phyloP scores from a whole-genome alignment of 768 basidiomycete genomes.

The Tremella fuciformis region DNA sequence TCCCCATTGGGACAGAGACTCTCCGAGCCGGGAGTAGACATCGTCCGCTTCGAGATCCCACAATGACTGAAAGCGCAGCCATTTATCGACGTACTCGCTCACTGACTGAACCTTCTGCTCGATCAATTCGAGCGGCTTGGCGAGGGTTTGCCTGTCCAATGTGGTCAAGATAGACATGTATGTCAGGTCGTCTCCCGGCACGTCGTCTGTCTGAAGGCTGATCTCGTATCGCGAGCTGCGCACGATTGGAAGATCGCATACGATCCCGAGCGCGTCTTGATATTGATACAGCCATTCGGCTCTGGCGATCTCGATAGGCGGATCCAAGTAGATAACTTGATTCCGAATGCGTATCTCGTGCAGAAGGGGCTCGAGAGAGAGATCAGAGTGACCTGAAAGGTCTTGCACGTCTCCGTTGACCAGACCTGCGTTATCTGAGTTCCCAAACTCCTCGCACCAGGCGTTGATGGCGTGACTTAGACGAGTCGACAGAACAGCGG shows the following conservation, averaged over 20 bases:
- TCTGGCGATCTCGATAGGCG: constrained; percentile 91
- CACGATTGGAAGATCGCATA: constrained; percentile 80
- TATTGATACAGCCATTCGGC: constrained; percentile 83
- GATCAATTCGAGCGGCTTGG: constrained; percentile 78
- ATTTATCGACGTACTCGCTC: constrained; percentile 88
- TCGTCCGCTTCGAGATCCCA: constrained; percentile 98
- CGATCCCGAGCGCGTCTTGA: constrained; percentile 87
- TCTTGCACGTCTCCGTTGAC: constrained; percentile 48
- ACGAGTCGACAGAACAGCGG: constrained; percentile 71
- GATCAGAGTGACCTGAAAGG: neutral
- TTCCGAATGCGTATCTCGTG: constrained; percentile 98
- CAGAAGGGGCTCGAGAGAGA: constrained; percentile 70
- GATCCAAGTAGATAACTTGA: constrained; percentile 97
- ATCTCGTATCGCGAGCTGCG: constrained; percentile 97
- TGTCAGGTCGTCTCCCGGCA: constrained; percentile 64
- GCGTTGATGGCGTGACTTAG: constrained; percentile 72
- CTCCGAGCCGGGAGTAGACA: constrained; percentile 86
- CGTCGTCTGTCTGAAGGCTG: constrained; percentile 79
- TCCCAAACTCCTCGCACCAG: constrained; percentile 85
- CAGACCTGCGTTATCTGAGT: constrained; percentile 69
- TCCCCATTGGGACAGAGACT: constrained; percentile 90
- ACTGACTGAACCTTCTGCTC: constrained; percentile 75
- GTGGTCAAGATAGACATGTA: constrained; percentile 66
- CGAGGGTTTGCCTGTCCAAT: constrained; percentile 67
- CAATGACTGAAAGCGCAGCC: constrained; percentile 97